phyloP scores from a whole-genome alignment of 1,284 basidiomycete species.

The Lentinus polychrous region DNA sequence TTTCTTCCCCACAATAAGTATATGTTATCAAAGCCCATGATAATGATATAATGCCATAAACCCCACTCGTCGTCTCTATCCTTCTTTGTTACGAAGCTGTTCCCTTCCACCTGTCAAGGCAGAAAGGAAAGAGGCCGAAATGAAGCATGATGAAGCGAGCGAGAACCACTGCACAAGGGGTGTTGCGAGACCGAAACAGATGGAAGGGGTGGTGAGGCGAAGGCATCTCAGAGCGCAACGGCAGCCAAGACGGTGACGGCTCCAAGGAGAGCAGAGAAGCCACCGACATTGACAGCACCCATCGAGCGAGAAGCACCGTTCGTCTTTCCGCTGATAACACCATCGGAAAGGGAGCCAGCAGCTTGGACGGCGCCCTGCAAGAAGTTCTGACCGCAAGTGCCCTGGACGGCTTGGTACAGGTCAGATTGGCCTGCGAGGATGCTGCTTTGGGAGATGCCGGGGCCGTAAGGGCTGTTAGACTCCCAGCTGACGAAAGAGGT shows the following conservation, averaged over 20 bases:
- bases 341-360: conserved; percentile 49
- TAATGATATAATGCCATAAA: too few relatives aligned
- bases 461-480: conserved; percentile 61
- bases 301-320: conserved; percentile 5
- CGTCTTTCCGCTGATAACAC: conserved; percentile 22
- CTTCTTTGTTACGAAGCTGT: too few relatives aligned
- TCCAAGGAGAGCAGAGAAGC: conserved; percentile 17
- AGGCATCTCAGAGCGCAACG: conserved; percentile 10
- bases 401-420: conserved; percentile 57
- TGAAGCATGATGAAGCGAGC: too few relatives aligned
- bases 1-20: too few relatives aligned
- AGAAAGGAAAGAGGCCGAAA: too few relatives aligned
- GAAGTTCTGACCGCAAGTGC: conserved; percentile 58
- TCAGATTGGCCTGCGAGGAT: conserved; percentile 60
- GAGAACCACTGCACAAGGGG: too few relatives aligned
- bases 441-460: conserved; percentile 58
- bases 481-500: conserved; percentile 74
- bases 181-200: too few relatives aligned
- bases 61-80: too few relatives aligned
- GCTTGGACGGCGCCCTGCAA: conserved; percentile 57
- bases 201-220: neutral
- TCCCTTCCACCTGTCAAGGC: too few relatives aligned
- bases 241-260: conserved; percentile 16
- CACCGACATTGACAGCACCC: conserved; percentile 11
- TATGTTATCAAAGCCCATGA: too few relatives aligned